phyloP scores from a whole-genome alignment of 805 yeast genomes.

The Wickerhamomyces xylosicus region DNA sequence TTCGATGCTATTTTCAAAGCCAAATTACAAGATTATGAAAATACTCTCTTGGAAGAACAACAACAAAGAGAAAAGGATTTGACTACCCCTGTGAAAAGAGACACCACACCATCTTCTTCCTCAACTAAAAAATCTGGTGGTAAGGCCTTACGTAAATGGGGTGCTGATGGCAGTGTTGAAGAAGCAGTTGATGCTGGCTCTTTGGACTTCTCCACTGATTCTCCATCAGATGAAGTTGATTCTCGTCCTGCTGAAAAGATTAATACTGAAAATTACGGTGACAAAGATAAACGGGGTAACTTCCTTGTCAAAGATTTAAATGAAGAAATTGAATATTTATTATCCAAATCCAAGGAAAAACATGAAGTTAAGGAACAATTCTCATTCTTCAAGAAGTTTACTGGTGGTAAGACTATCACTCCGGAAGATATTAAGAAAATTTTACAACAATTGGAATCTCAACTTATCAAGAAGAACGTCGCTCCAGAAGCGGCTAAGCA shows the following conservation, averaged over 20 bases:
- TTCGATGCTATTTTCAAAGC: slow-evolving; percentile 28
- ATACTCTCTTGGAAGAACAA: slow-evolving; percentile 9
- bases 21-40: slow-evolving; percentile 22
- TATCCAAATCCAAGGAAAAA: slow-evolving; percentile 20
- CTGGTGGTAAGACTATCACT: slow-evolving; percentile 63
- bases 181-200: slow-evolving; percentile 26
- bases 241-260: slow-evolving; percentile 10
- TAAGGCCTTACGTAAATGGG: slow-evolving; percentile 55
- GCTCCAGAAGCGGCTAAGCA: slow-evolving; percentile 81
- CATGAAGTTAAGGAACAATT: slow-evolving; percentile 31
- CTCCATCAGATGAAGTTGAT: slow-evolving; percentile 7
- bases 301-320: slow-evolving; percentile 57
- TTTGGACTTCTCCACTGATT: slow-evolving; percentile 44
- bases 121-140: slow-evolving; percentile 11
- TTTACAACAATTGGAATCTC: slow-evolving; percentile 57
- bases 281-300: slow-evolving; percentile 38
- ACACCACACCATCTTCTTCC: slow-evolving; percentile 3
- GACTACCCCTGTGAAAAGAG: slow-evolving; percentile 7
- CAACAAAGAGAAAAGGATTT: slow-evolving; percentile 2
- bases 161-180: slow-evolving; percentile 49
- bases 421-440: slow-evolving; percentile 57
- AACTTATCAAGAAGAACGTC: slow-evolving; percentile 75
- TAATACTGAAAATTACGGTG: slow-evolving; percentile 27
- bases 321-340: slow-evolving; percentile 34
- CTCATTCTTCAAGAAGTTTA: slow-evolving; percentile 45